These are phyloP conservation scores for Leersia perrieri DNA, from an alignment of 176 grass and related monocot species.

Conservation along the genomic window DNA sequence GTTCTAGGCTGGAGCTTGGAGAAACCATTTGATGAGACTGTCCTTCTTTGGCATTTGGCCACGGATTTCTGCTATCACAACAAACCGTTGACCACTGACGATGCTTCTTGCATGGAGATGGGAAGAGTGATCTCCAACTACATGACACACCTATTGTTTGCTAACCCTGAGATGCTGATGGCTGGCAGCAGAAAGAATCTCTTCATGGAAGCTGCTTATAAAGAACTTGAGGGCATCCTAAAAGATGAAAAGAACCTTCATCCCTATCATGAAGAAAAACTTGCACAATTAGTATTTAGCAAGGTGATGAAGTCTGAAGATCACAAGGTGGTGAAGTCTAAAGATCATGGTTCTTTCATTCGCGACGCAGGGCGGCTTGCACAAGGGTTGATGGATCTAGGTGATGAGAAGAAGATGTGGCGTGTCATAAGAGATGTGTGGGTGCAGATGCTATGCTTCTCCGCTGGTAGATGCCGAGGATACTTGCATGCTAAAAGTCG, in stretches of 20 bases:
- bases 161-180: conserved; percentile 12
- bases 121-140: conserved; percentile 1
- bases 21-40: background rate
- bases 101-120: background rate
- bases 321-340: too few species aligned
- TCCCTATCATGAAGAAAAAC: too few species aligned
- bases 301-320: background rate
- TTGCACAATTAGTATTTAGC: background rate
- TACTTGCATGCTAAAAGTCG: background rate
- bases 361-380: background rate
- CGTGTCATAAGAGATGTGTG: background rate
- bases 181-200: background rate
- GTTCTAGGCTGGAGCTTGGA: background rate
- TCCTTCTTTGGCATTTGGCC: conserved; percentile 1
- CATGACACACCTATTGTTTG: background rate
- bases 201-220: background rate
- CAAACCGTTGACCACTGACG: too few species aligned
- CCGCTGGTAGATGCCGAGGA: background rate
- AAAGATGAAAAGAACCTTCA: background rate
- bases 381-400: background rate
- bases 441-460: conserved; percentile 3
- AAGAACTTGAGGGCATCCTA: background rate
- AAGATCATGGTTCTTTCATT: background rate
- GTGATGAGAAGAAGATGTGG: background rate
- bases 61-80: background rate